Conservation (phyloP, 768 basidiomycete genomes). For the Neoboletus brunneissimus region DNA sequence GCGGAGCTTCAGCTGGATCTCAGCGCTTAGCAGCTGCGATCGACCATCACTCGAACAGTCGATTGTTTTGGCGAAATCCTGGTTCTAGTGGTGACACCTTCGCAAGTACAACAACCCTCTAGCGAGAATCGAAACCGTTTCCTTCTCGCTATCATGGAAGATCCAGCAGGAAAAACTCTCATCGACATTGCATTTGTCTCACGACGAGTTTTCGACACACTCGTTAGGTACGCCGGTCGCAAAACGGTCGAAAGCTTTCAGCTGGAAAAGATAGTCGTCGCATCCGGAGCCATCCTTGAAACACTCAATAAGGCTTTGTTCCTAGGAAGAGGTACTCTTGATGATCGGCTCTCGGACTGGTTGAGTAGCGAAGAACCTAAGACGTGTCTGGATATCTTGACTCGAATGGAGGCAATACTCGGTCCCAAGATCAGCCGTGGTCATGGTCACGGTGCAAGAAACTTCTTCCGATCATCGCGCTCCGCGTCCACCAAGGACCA, state of each 20-base stretch:
- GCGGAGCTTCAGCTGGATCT: no score
- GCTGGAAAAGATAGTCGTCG: slow-evolving; percentile 5
- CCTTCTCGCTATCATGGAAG: background rate
- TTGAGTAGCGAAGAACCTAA: slow-evolving; percentile 1
- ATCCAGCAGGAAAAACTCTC: background rate
- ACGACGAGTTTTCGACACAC: background rate
- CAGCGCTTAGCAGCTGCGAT: no score
- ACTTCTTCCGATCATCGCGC: background rate
- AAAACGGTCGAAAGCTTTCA: slow-evolving; percentile 2
- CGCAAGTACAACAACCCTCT: no score
- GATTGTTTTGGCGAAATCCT: no score
- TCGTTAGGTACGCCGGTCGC: background rate
- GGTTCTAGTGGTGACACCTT: no score
- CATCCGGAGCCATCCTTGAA: slow-evolving; percentile 4
- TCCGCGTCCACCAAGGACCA: background rate
- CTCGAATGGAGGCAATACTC: slow-evolving; percentile 8
- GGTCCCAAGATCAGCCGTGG: background rate
- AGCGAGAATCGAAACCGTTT: background rate
- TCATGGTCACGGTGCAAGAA: background rate
- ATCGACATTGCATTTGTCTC: slow-evolving; percentile 6
- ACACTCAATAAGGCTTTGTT: background rate
- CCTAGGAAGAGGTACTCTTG: background rate
- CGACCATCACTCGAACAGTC: no score
- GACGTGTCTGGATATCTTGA: slow-evolving; percentile 3
- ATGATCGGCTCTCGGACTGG: slow-evolving; percentile 12